Percentiles rank a stretch among this genome's conserved stretches.
These are phyloP conservation scores for Epithele typhae DNA, from an alignment of 768 basidiomycete genomes.

Conservation along the genomic window DNA sequence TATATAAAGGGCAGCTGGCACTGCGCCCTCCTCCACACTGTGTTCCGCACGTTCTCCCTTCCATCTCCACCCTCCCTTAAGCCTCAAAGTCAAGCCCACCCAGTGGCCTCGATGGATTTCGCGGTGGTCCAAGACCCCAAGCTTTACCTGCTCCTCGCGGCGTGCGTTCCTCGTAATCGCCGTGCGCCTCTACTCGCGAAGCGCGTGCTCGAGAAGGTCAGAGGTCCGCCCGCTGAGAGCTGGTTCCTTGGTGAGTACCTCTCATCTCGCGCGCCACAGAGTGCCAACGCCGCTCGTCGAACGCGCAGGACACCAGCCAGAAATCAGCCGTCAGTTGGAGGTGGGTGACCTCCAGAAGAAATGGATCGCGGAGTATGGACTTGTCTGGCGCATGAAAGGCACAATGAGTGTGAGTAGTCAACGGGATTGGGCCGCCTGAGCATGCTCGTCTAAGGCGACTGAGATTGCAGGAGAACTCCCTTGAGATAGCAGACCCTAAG, in stretches of 20 bases:
- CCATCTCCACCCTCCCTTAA: too few relatives aligned
- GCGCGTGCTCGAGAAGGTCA: slow-evolving; percentile 14
- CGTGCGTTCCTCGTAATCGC: slow-evolving; percentile 4
- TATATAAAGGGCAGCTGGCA: too few relatives aligned
- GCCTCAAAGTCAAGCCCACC: too few relatives aligned
- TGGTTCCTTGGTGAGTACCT: slow-evolving; percentile 12
- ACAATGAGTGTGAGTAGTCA: slow-evolving; percentile 18
- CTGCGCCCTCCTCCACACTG: too few relatives aligned
- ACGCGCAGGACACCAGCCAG: not conserved
- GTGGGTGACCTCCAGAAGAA: slow-evolving; percentile 19
- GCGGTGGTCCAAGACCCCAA: too few relatives aligned
- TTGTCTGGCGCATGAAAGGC: slow-evolving; percentile 14
- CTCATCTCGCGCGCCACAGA: not conserved
- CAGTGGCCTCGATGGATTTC: too few relatives aligned
- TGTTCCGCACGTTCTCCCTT: too few relatives aligned
- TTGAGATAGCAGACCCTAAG: slow-evolving; percentile 13
- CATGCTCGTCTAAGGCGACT: not conserved
- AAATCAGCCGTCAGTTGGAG: slow-evolving; percentile 1
- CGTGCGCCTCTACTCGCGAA: slow-evolving; percentile 12
- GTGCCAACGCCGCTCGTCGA: not conserved
- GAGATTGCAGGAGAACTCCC: slow-evolving; percentile 6
- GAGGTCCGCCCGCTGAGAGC: slow-evolving; percentile 15
- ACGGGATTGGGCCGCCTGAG: not conserved
- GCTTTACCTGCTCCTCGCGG: slow-evolving; percentile 3
- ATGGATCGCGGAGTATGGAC: slow-evolving; percentile 18